Evolutionary conservation across 768 basidiomycete genomes (phyloP).

Genomic region (Obba rivulosa): DNA sequence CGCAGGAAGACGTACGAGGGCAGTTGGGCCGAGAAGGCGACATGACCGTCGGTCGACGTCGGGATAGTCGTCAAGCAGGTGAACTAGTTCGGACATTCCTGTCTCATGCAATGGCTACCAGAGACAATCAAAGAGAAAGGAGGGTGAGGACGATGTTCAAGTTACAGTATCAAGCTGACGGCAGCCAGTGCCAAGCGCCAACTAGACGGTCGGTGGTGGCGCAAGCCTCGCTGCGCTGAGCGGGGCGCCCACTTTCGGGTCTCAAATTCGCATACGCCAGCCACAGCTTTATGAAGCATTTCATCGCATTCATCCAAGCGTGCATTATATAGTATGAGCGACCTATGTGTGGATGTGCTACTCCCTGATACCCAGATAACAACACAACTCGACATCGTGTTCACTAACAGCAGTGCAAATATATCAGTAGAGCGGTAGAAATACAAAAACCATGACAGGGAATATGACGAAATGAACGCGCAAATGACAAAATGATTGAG

Average conservation of each 20-base stretch:
- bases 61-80: slow-evolving; percentile 28
- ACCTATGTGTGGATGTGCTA: too few relatives aligned
- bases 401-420: not conserved
- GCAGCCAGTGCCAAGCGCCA: too few relatives aligned
- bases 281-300: too few relatives aligned
- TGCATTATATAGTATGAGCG: too few relatives aligned
- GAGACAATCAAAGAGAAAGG: not conserved
- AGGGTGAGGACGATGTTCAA: not conserved
- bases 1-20: slow-evolving; percentile 29
- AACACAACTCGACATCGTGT: too few relatives aligned
- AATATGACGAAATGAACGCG: not conserved
- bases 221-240: too few relatives aligned
- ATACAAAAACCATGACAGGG: not conserved
- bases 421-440: not conserved
- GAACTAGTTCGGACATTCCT: not conserved
- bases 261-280: too few relatives aligned
- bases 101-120: not conserved
- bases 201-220: too few relatives aligned
- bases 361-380: too few relatives aligned
- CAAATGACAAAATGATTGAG: not conserved
- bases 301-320: too few relatives aligned
- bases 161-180: too few relatives aligned
- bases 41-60: slow-evolving; percentile 39
- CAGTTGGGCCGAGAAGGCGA: slow-evolving; percentile 42
- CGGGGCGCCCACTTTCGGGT: too few relatives aligned